phyloP scores from a whole-genome alignment of 2,329 filamentous ascomycete genomes.

The Furcasterigmium sp. region DNA sequence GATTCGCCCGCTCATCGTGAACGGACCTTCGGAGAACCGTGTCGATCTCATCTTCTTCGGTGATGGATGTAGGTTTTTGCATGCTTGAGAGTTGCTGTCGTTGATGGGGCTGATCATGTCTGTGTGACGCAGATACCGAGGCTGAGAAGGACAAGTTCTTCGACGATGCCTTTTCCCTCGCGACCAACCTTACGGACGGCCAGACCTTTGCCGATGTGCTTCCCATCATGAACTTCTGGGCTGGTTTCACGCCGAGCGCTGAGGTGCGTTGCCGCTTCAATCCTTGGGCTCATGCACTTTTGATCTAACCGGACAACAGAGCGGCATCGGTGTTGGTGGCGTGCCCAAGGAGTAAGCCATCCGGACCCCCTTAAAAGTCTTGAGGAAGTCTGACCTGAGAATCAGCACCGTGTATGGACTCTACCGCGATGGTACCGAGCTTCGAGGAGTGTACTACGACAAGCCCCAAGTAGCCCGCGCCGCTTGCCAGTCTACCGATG shows the following conservation, averaged over 20 bases:
- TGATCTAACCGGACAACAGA: slow-evolving; percentile 11
- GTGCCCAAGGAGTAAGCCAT: slow-evolving; percentile 17
- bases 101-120: too few relatives aligned
- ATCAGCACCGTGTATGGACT: slow-evolving; percentile 24
- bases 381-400: not conserved
- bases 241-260: slow-evolving; percentile 19
- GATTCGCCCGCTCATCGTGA: slow-evolving; percentile 23
- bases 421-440: slow-evolving; percentile 23
- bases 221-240: slow-evolving; percentile 23
- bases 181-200: slow-evolving; percentile 19
- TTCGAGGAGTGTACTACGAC: slow-evolving; percentile 23
- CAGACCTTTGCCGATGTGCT: slow-evolving; percentile 23
- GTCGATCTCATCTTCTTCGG: slow-evolving; percentile 24
- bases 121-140: slow-evolving; percentile 17
- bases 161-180: slow-evolving; percentile 19
- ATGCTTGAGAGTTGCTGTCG: too few relatives aligned
- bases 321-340: slow-evolving; percentile 20
- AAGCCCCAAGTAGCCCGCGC: slow-evolving; percentile 22
- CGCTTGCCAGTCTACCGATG: slow-evolving; percentile 22
- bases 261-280: slow-evolving; percentile 12
- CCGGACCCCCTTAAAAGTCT: not conserved
- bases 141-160: slow-evolving; percentile 25
- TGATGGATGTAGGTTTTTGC: slow-evolving; percentile 19
- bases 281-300: not conserved
- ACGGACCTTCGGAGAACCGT: slow-evolving; percentile 20